Evolutionary conservation across 768 basidiomycete genomes (phyloP).

Genomic region (Boletus coccyginus): DNA sequence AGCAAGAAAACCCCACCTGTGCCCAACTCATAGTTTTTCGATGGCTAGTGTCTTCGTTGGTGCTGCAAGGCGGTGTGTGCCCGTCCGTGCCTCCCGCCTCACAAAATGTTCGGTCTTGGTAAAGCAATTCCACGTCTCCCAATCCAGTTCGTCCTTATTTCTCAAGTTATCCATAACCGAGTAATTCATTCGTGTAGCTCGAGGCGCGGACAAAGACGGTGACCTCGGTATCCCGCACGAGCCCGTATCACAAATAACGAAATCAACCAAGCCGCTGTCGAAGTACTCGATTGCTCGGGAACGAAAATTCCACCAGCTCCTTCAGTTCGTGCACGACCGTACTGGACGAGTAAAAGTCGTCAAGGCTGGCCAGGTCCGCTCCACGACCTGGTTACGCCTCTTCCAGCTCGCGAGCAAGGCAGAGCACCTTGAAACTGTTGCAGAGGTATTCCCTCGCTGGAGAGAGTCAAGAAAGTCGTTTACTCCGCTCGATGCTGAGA

Average conservation of each 20-base stretch:
- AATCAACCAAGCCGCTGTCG: not conserved
- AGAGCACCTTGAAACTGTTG: constrained; percentile 47
- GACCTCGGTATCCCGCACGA: constrained; percentile 12
- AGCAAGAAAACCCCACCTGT: not conserved
- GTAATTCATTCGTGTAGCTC: constrained; percentile 14
- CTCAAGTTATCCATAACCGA: not conserved
- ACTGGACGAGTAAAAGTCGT: constrained; percentile 28
- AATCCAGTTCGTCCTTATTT: constrained; percentile 20
- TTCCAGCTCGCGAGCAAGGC: constrained; percentile 48
- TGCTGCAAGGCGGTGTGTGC: constrained; percentile 9
- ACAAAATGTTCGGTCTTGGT: constrained; percentile 2
- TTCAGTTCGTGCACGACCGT: constrained; percentile 29
- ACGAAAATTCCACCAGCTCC: constrained; percentile 18
- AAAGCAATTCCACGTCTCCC: constrained; percentile 20
- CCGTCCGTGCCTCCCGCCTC: not conserved
- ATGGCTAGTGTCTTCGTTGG: constrained; percentile 19
- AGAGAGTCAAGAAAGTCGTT: constrained; percentile 43
- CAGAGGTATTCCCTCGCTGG: constrained; percentile 49
- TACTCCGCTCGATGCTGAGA: constrained; percentile 39
- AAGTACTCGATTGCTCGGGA: constrained; percentile 14
- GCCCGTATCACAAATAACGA: not conserved
- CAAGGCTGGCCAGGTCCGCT: constrained; percentile 38
- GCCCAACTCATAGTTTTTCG: not conserved
- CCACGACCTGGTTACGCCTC: constrained; percentile 49
- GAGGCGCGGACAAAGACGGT: constrained; percentile 5